These are phyloP conservation scores for Phascolomyces articulosus DNA, from an alignment of 371 early-diverging fungal species.

Conservation along the genomic window DNA sequence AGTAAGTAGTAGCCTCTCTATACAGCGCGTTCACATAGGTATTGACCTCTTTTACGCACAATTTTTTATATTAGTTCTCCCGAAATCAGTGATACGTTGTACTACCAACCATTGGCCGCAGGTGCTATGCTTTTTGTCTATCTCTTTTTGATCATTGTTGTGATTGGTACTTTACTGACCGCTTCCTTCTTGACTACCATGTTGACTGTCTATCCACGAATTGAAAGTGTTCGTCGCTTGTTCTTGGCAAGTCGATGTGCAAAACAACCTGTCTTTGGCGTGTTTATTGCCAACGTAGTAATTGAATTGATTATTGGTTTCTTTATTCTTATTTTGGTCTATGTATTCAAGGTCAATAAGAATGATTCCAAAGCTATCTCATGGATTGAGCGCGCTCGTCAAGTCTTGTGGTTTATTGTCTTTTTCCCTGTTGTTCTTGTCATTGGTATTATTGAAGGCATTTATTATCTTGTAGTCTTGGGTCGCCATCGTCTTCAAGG, in stretches of 20 bases:
- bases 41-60: background rate
- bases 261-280: constrained; percentile 18
- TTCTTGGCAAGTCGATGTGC: constrained; percentile 22
- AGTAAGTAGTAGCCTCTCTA: too few species aligned
- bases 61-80: constrained; percentile 36
- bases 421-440: constrained; percentile 38
- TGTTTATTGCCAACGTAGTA: constrained; percentile 28
- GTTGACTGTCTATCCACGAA: constrained; percentile 21
- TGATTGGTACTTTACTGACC: constrained; percentile 32
- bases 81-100: constrained; percentile 37
- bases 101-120: constrained; percentile 35
- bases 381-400: constrained; percentile 34
- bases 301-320: constrained; percentile 35
- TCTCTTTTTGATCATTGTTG: constrained; percentile 33
- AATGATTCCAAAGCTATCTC: constrained; percentile 5
- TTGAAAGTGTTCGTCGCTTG: constrained; percentile 22
- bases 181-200: constrained; percentile 45
- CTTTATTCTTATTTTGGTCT: constrained; percentile 7
- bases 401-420: constrained; percentile 41
- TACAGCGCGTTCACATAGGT: too few species aligned
- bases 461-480: background rate
- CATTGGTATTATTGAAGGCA: constrained; percentile 20
- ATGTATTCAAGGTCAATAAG: constrained; percentile 10
- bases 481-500: constrained; percentile 5
- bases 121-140: constrained; percentile 36